phyloP scores from a whole-genome alignment of 768 basidiomycete genomes.

The Boletus patriciae region DNA sequence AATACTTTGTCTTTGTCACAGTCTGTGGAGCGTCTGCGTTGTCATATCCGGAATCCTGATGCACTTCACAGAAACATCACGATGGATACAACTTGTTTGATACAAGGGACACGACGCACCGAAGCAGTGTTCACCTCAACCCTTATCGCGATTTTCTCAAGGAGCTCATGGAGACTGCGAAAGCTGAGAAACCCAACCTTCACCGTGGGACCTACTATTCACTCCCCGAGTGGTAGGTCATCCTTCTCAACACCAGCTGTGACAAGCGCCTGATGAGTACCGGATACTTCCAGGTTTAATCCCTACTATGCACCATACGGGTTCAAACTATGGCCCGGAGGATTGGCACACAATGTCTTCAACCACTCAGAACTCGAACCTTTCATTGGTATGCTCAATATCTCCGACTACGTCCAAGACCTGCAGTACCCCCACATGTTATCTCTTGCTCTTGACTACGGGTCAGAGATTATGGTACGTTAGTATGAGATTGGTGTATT shows the following conservation, averaged over 20 bases:
- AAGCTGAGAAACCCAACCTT: constrained; percentile 47
- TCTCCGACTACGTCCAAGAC: constrained; percentile 52
- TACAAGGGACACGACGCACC: constrained; percentile 51
- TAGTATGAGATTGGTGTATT: neutral
- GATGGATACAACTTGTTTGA: constrained; percentile 61
- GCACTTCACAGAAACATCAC: constrained; percentile 51
- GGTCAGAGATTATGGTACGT: constrained; percentile 54
- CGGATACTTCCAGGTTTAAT: constrained; percentile 43
- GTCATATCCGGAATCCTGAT: neutral
- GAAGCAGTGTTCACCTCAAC: constrained; percentile 48
- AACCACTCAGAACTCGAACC: constrained; percentile 48
- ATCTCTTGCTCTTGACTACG: constrained; percentile 46
- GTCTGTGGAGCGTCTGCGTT: constrained; percentile 26
- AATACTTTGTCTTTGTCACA: constrained; percentile 60
- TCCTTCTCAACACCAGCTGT: neutral
- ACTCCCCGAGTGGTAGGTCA: constrained; percentile 50
- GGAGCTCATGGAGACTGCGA: constrained; percentile 52
- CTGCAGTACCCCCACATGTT: constrained; percentile 53
- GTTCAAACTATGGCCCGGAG: constrained; percentile 52
- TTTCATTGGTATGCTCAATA: constrained; percentile 52
- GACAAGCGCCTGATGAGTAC: neutral
- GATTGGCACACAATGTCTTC: constrained; percentile 52
- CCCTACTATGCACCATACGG: constrained; percentile 55
- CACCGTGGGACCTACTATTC: constrained; percentile 61
- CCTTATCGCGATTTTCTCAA: constrained; percentile 52